Base-by-base conservation (phyloP, 768 basidiomycete genomes). In the Sarcodon aspratus region DNA sequence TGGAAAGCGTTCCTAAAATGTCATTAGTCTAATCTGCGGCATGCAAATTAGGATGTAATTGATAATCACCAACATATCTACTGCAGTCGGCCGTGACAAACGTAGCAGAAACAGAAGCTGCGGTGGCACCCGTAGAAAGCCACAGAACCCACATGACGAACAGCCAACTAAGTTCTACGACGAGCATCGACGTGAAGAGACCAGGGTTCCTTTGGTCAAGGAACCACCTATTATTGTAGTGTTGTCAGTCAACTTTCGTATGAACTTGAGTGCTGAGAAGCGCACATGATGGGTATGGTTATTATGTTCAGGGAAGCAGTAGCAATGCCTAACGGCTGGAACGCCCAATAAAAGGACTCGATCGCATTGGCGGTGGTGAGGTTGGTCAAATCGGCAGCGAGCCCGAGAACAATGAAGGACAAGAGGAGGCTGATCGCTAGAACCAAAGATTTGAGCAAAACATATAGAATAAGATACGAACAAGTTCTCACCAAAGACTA, bases 111-210 rank as follows among this genome's bases (percentile, higher is more conserved):
- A 45, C 46, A 47, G 50, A 43, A 8, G 54, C 53, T 9, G 58
- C 57, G 48, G 49, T 45, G 11, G 54, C 60, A 3, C 40, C 58
- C 11, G 55, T 46, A n/a, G 60, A 60, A 17, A 66, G 48, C 61
- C 61, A 66, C 11, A 66, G 50, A 32, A 65, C 48, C 48, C 57
- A 58, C 15, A 66, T 61, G 38, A 64, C 33, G 27, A 51, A 54
- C 34, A 60, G 53, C 56, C 54, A 59, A 37, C 21, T 32, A 21
- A 66, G 53, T 54, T 66, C 64, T 33, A 63, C 52, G 32, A 59
- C 47, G 43, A 66, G 57, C 50, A 56, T 52, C n/a, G 60, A 63
- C 10, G 60, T 60, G 54, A 65, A 54, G 1, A 61, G 55, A 17
- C 62, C 59, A 9, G 49, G 57, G 44, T 58, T 48, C n/a, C 61